Evolutionary conservation across 2,329 filamentous ascomycete species (phyloP), one percentile per base, ranked within the genome.

Genomic region (Penicillium paneum): DNA sequence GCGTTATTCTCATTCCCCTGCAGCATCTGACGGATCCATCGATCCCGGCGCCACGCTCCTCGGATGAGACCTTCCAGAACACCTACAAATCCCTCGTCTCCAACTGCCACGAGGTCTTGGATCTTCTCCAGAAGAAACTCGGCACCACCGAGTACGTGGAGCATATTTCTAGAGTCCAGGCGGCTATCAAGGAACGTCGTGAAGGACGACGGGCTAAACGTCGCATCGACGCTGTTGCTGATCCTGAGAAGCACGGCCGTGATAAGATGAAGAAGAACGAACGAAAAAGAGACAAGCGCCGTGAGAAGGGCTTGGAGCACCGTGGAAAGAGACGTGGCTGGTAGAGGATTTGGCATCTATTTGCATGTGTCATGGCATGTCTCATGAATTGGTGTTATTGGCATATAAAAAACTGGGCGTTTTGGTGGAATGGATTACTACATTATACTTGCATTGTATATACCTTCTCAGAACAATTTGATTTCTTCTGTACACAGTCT

Each of bases 181-280:
- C 88, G 49, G 82, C 81, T 15, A 86, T 94, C n/a, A 83, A 83
- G 67, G 81, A 82, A 60, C 84, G 87, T 66, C 81, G 94, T 62
- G 84, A 90, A 69, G 83, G 86, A 66, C 79, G 95, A 60, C 84
- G 88, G 50, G 84, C 81, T 60, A 99, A 99, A 83, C 83, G 94
- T 66, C 90, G 90, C 74, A 90, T 97, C 60, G 92, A 95, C 70
- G 90, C 90, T 11, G 86, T 99, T 24, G 83, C 83, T 46, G 84
- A 88, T 67, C 94, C 94, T 1, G 93, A 94, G 75, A 87, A 81
- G 69, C 85, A 86, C 64, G 90, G 86, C 28, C 79, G 82, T 67
- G 86, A 88, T 64, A 97, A 97, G 84, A 85, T 83, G 70, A 89
- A 87, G 78, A 91, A 88, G 78, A 82, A 89, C 58, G 90, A 94